Evolutionary conservation across 2,329 filamentous ascomycete genomes (phyloP), one percentile per base, ranked within the genome.

Genomic region (Rosellinia necatrix): DNA sequence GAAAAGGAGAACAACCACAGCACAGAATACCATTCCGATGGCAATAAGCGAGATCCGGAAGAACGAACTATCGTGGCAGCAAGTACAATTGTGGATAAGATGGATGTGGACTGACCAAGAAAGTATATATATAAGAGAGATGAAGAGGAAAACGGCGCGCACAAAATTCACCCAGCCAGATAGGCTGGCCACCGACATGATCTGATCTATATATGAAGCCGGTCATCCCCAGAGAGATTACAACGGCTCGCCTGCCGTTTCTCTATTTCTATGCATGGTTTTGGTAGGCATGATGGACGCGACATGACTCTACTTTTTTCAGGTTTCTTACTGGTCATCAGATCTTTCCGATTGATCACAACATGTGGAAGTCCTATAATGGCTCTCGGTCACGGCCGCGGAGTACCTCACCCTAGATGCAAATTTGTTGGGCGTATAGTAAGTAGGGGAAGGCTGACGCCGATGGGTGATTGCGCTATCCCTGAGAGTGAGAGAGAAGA

Each of bases 61-160:
- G 68, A 72, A 24, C 64, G 69, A 10, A 72, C 70, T 6, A 70
- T 72, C 47, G 52, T 72, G 25, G 71, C 71, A 7, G 70, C 71
- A 10, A 72, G 70, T 55, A 71, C 70, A 21, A 65, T 70, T 42
- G 63, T 69, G 48, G 69, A 71, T 29, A 68, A 67, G 38, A 72
- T 74, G 71, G 71, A 72, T 9, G 65, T 71, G 44, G 71, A 72
- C 53, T 69, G 64, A 62, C 70, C 54, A 65, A 8, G 37, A 32
- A 30, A 30, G 35, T 48, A 41, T 51, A 48, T 55, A 52, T 41
- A 43, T 37, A 50, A 15, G 22, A 44, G 34, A 27, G 3, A 27
- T 19, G 13, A 52, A 49, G 27, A 17, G n/a, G 41, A 24, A 13
- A 51, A 17, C 9, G 30, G 7, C n/a, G 30, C 13, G 22, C 37